Conservation (phyloP, 176 grass and related monocot genomes). For the Musa beccarii region DNA sequence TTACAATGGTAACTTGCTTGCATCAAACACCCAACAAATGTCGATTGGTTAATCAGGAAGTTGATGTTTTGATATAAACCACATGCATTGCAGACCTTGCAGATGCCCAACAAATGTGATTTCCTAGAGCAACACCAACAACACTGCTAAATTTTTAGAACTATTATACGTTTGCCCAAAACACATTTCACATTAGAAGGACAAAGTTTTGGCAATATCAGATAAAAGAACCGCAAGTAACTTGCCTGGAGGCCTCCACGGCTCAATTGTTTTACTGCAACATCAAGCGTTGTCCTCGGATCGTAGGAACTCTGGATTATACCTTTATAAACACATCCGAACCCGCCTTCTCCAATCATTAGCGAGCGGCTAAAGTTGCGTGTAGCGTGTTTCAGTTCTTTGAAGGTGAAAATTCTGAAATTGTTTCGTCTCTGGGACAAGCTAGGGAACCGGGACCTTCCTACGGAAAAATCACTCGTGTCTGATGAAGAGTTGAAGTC, state of each 20-base stretch:
- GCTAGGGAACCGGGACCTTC: constrained; percentile 1
- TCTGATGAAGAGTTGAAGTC: neutral
- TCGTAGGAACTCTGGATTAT: constrained; percentile 7
- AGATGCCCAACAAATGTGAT: no score
- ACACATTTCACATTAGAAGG: neutral
- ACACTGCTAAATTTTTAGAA: no score
- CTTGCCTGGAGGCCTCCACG: constrained; percentile 1
- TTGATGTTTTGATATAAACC: no score
- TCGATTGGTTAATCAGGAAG: no score
- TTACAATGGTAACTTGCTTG: no score
- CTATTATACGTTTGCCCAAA: no score
- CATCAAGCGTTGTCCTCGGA: neutral
- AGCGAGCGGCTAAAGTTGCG: neutral
- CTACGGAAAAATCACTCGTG: neutral
- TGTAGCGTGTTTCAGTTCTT: constrained; percentile 8
- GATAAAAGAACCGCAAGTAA: neutral
- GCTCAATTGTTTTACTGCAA: constrained; percentile 3
- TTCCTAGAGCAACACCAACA: no score
- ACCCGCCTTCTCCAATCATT: constrained; percentile 18
- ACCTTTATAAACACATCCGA: constrained; percentile 15
- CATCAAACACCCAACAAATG: no score
- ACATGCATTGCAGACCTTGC: no score
- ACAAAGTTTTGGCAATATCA: neutral
- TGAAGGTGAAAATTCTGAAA: constrained; percentile 10
- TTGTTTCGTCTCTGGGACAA: constrained; percentile 4